phyloP scores from a whole-genome alignment of 2,329 filamentous ascomycete genomes.

The Biscogniauxia marginata region DNA sequence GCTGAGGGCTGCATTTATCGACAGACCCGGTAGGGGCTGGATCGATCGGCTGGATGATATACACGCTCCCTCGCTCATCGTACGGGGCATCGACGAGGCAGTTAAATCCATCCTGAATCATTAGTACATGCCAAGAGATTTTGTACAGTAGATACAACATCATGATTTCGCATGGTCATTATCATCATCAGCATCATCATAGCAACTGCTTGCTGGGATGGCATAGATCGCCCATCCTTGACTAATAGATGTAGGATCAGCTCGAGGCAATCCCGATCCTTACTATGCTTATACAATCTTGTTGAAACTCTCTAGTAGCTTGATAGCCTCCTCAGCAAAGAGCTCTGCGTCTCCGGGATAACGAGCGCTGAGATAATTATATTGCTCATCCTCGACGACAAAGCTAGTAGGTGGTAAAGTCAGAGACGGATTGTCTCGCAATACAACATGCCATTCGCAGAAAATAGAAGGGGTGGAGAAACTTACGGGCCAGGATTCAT shows the following conservation, averaged over 20 bases:
- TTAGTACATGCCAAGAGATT: background rate
- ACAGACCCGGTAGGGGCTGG: constrained; percentile 63
- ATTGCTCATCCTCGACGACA: constrained; percentile 46
- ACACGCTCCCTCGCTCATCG: constrained; percentile 52
- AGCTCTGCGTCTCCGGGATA: constrained; percentile 44
- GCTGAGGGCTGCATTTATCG: constrained; percentile 65
- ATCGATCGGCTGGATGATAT: constrained; percentile 56
- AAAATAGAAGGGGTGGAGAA: background rate
- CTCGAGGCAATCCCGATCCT: background rate
- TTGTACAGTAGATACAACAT: constrained; percentile 3
- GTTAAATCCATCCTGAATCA: constrained; percentile 37
- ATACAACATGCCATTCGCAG: background rate
- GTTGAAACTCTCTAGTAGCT: constrained; percentile 37
- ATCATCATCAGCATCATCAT: too few relatives aligned
- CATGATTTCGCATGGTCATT: constrained; percentile 7
- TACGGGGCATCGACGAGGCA: constrained; percentile 56
- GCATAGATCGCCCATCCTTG: background rate
- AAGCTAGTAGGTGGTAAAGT: constrained; percentile 36
- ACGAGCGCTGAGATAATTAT: constrained; percentile 49
- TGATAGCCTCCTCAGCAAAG: constrained; percentile 42
- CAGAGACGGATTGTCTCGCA: constrained; percentile 2
- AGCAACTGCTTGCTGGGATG: too few relatives aligned
- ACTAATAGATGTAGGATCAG: background rate
- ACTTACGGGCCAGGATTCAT: constrained; percentile 43
- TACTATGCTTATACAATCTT: constrained; percentile 19